Percentiles rank a stretch among this genome's conserved stretches.
phyloP scores from a whole-genome alignment of 1,284 basidiomycete genomes.

The Rhodotorula sp. region DNA sequence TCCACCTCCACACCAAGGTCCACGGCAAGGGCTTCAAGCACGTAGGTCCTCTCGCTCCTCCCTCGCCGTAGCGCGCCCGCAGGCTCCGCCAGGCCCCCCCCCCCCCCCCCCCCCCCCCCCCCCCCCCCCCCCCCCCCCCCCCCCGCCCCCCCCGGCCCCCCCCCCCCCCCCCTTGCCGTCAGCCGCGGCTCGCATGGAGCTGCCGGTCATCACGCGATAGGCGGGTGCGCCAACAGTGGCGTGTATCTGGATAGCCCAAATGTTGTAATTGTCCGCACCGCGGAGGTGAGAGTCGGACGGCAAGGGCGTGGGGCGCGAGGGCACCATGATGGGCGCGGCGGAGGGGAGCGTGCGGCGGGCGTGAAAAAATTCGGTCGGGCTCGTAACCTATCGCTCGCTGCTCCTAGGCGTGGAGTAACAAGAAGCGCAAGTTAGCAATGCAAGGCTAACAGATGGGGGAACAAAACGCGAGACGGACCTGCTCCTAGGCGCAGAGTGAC shows the following conservation, averaged over 20 bases:
- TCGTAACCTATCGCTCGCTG: neutral
- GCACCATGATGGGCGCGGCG: neutral
- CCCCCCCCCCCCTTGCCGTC: neutral
- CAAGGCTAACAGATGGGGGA: too few relatives aligned
- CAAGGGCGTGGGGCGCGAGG: neutral
- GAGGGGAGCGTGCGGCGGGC: neutral
- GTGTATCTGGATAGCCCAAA: conserved; percentile 4
- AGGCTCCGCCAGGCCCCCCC: neutral
- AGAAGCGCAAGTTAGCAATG: too few relatives aligned
- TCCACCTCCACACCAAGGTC: conserved; percentile 46
- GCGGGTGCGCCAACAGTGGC: neutral
- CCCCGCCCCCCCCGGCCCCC: too few relatives aligned
- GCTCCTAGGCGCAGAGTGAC: too few relatives aligned
- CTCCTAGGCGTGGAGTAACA: neutral
- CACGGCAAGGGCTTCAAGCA: conserved; percentile 47
- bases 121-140: neutral
- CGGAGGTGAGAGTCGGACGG: conserved; percentile 5
- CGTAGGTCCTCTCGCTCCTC: conserved; percentile 20
- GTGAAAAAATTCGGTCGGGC: neutral
- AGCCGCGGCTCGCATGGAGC: neutral
- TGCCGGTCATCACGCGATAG: neutral
- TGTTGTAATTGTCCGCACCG: conserved; percentile 3
- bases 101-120: neutral
- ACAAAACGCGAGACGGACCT: too few relatives aligned
- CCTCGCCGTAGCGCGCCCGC: conserved; percentile 1